Evolutionary conservation across 2,329 filamentous ascomycete genomes (phyloP), one percentile per base, ranked within the genome.

Genomic region (Canariomyces notabilis): DNA sequence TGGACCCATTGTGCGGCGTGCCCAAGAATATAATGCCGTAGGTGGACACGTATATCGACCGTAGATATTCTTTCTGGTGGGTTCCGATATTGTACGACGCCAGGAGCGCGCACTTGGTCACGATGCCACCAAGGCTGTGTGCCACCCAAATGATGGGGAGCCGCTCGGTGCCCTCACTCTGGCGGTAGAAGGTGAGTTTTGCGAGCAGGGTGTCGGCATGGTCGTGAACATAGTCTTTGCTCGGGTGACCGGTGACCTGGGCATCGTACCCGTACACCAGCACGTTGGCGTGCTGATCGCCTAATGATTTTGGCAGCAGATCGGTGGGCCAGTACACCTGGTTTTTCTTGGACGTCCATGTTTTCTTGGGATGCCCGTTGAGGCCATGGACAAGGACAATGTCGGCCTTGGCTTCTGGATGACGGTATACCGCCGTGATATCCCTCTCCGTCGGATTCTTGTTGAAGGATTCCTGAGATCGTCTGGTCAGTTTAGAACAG

Each of bases 1-100:
- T 81, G 2, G 83, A 80, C 7, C 85, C 85, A 15, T 75, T 79
- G 61, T 89, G 86, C 6, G 86, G 86, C 12, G 86, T 90, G 12
- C 85, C 86, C 21, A 90, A 72, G 61, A 90, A 90, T 26, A 89
- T 72, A 47, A 89, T 78, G 19, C 81, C 86, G 58, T 83, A 89
- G 0, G 86, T 89, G 1, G 83, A 88, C 8, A 88, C 75, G 55
- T 77, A 88, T 42, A 89, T 78, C 9, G 82, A 83, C 16, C 83
- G 76, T 29, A 80, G 73, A 45, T 84, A 75, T 50, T 86, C 78
- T 31, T 81, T 76, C 54, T 79, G 74, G 46, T 76, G 73, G 33
- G 73, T 74, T 6, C 70, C 72, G 11, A 85, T 61, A 56, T 80
- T 82, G 54, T 78, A 76, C 37, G 82, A 84, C 60, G 85, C 81